Percentiles rank a stretch among this genome's conserved stretches.
Evolutionary conservation across 352 stramenopile genomes (phyloP).

Genomic region (Globisporangium camurandrum): DNA sequence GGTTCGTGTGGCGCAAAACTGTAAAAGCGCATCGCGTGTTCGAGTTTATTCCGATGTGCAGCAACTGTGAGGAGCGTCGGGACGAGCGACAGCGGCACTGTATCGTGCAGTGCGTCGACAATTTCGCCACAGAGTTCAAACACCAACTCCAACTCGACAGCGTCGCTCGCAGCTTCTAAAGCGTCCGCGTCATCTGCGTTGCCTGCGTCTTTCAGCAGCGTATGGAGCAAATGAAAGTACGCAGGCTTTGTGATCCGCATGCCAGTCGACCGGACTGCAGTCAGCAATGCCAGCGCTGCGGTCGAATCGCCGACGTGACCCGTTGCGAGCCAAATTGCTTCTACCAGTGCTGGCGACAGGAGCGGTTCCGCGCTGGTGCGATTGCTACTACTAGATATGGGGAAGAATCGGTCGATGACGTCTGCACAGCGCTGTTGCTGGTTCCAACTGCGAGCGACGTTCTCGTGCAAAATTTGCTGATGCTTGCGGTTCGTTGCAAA

Average conservation of each 20-base stretch:
- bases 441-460: conserved; percentile 47
- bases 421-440: conserved; percentile 42
- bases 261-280: conserved; percentile 20
- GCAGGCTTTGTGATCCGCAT: conserved; percentile 38
- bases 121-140: conserved; percentile 52
- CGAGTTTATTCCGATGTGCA: conserved; percentile 37
- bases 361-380: conserved; percentile 27
- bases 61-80: conserved; percentile 54
- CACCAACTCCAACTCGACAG: conserved; percentile 36
- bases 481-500: conserved; percentile 34
- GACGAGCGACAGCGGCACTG: conserved; percentile 41
- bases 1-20: conserved; percentile 22
- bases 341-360: conserved; percentile 30
- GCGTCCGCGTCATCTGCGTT: not conserved
- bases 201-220: conserved; percentile 43
- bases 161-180: not conserved
- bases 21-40: conserved; percentile 65
- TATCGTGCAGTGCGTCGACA: conserved; percentile 25
- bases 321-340: conserved; percentile 45
- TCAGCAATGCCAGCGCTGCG: conserved; percentile 24
- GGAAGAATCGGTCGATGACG: too few relatives aligned
- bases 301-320: conserved; percentile 33
- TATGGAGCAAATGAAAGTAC: conserved; percentile 54
- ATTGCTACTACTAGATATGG: too few relatives aligned
- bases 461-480: conserved; percentile 34